Conservation (phyloP, 257 asterid genomes). For the Nicotiana noctiflora region DNA sequence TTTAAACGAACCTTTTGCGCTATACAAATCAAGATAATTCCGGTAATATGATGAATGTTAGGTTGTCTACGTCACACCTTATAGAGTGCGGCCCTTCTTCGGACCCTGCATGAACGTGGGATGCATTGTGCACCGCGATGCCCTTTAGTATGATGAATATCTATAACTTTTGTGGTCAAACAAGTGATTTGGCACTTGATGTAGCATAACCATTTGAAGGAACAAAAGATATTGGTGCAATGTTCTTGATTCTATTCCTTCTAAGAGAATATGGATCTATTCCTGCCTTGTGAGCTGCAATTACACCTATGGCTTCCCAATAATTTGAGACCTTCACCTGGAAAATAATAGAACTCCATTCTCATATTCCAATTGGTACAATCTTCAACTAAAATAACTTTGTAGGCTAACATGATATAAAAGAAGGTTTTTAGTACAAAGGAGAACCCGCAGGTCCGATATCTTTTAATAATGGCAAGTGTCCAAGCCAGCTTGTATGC, state of each 20-base stretch:
- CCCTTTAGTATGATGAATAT: not conserved
- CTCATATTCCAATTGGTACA: no score
- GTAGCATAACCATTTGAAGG: constrained; percentile 32
- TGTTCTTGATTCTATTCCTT: constrained; percentile 48
- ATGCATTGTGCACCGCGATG: no score
- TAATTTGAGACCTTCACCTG: constrained; percentile 77
- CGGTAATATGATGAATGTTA: not conserved
- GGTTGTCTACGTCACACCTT: no score
- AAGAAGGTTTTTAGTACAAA: not conserved
- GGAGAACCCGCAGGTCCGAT: not conserved
- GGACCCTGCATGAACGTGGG: no score
- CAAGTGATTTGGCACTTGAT: constrained; percentile 18
- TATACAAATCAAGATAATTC: not conserved
- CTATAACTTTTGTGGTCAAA: not conserved
- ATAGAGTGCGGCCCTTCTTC: no score
- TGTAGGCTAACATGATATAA: not conserved
- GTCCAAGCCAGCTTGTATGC: not conserved
- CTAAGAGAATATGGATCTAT: constrained; percentile 69
- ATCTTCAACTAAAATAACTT: no score
- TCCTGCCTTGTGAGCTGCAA: constrained; percentile 92
- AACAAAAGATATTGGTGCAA: constrained; percentile 10
- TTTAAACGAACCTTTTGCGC: not conserved
- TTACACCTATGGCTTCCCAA: constrained; percentile 92
- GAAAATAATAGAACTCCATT: constrained; percentile 7
- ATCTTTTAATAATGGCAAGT: not conserved